Evolutionary conservation across 345 rosid species (phyloP), one percentile per base, ranked within the genome.

Genomic region (Sisymbrium altissimum): DNA sequence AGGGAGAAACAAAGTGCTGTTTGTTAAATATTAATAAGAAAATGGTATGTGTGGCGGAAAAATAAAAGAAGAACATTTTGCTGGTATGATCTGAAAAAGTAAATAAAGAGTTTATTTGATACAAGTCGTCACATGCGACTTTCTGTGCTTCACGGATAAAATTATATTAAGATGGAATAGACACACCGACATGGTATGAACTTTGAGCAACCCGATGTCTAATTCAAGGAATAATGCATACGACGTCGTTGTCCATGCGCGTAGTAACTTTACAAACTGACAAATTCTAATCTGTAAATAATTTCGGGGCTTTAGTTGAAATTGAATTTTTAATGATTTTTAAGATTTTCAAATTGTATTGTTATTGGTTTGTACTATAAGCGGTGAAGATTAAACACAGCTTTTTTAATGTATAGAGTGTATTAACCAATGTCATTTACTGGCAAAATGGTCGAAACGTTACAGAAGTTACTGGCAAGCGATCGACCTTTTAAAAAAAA

Each of bases 141-240:
- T 55, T 35, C 15, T 35, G 66, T 35, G 71, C 32, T 43, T 35
- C 61, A 11, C 46, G 46, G 3, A 43, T 4, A 61, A 32, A 61
- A 38, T 8, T 27, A 38, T 38, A 45, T 1, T 7, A 39, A 49
- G 41, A 49, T 25, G 43, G 67, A 58, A 38, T 23, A 38, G 52
- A 60, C 61, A 71, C 75, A 73, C 78, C 78, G 72, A 73, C 78
- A 36, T 33, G 19, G 57, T 60, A 25, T 60, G 49, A 17, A 61
- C 62, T 38, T 61, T 61, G 40, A 25, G 59, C 29, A 33, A 58
- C 0, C 25, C 65, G 0, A 57, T 49, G 39, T 71, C 14, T 29
- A 49, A 52, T 36, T 6, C 30, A 14, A 59, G 40, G 50, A 48
- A 48, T 71, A 35, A 41, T 2, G 9, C 19, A 69, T 30, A 30